Evolutionary conservation across 2,329 filamentous ascomycete genomes (phyloP), one percentile per base, ranked within the genome.

Genomic region (Drechslera avenae): DNA sequence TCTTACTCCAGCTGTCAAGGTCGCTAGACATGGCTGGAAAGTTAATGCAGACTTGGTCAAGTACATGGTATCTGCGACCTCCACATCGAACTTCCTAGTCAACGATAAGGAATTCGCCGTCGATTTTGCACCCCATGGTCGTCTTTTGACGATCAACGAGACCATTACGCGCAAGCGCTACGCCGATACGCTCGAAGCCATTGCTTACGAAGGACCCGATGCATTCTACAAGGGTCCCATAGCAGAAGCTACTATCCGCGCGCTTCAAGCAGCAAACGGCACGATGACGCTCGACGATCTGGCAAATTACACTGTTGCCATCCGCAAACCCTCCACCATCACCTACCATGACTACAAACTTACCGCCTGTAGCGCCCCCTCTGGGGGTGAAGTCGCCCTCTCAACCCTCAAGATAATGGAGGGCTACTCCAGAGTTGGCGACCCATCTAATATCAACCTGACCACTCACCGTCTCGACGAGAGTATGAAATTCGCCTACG

Each of bases 401-500:
- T 86, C 84, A 48, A 86, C 87, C 2, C 78, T 97, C 66, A 96
- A 96, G 68, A 91, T 87, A 26, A 82, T 97, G 73, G 87, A 93
- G 71, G 88, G 89, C 14, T 95, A 91, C 64, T 75, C 82, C 0
- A 72, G 76, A 31, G 85, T 93, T 39, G 86, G 84, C 14, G 75
- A 84, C 1, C 73, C 76, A 1, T 76, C 83, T 35, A 75, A 73
- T 14, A 59, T 82, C 16, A 86, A 90, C 60, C 76, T 95, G 0
- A 90, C 86, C 31, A 87, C 87, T 0, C 94, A 97, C 73, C 84
- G 89, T 12, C 82, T 96, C 58, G 85, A 91, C 66, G 94, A 97
- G 78, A 88, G 91, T 10, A 90, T 96, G 77, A 84, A 91, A 17
- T 97, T 96, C 71, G 91, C 85, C 2, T 97, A 97, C 69, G 91